Conservation (phyloP, 75 land plant genomes). For the Isoetes taiwanensis region DNA sequence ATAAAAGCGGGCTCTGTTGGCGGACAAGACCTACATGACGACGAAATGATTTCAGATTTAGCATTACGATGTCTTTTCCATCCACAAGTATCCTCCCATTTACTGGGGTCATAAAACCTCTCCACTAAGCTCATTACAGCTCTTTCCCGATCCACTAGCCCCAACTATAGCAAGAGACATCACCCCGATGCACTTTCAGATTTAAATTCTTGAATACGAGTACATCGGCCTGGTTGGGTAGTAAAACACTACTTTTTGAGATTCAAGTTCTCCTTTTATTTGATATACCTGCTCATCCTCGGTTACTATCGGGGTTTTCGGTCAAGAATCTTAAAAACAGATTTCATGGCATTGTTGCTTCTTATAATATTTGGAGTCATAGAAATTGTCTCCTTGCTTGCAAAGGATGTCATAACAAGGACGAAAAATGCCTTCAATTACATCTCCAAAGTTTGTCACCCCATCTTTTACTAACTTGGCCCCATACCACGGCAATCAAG, state of each 20-base stretch:
- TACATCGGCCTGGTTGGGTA: neutral
- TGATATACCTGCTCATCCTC: neutral
- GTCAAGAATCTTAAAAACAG: neutral
- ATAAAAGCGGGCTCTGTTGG: conserved; percentile 18
- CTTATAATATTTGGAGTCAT: neutral
- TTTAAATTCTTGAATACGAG: neutral
- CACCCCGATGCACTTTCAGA: neutral
- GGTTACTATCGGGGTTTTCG: neutral
- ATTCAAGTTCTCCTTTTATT: neutral
- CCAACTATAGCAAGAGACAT: neutral
- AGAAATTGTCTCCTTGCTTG: neutral
- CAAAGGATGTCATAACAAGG: neutral
- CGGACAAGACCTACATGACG: conserved; percentile 15
- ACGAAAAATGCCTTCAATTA: neutral
- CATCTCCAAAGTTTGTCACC: neutral
- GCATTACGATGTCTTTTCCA: neutral
- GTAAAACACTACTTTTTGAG: neutral
- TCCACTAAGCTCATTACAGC: neutral
- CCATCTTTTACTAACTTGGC: neutral
- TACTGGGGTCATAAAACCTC: neutral
- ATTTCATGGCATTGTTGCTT: neutral
- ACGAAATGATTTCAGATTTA: conserved; percentile 11
- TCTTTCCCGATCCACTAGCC: conserved; percentile 3
- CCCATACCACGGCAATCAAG: conserved; percentile 9
- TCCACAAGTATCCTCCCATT: neutral